Conservation (phyloP, 2,329 filamentous ascomycete species). For the Volutella citrinella region DNA sequence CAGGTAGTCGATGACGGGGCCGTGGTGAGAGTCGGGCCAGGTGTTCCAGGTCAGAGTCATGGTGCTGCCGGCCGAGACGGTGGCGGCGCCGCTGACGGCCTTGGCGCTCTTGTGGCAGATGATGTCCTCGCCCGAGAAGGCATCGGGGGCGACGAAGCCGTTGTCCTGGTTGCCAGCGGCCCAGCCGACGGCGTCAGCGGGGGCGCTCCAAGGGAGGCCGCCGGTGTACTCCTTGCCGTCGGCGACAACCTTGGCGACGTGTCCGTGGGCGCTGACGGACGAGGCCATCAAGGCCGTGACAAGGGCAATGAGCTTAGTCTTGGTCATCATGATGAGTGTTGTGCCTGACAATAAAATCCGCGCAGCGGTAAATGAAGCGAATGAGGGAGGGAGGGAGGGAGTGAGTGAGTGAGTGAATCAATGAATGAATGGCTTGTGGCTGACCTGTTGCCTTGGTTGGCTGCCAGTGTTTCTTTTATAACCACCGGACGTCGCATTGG, state of each 20-base stretch:
- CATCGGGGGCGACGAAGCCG: conserved; percentile 45
- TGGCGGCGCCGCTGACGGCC: conserved; percentile 36
- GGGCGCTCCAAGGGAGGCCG: conserved; percentile 25
- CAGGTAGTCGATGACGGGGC: conserved; percentile 59
- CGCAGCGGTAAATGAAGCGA: too few species aligned
- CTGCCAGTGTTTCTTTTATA: too few species aligned
- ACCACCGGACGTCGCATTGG: too few species aligned
- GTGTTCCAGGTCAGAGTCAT: conserved; percentile 60
- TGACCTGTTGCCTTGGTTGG: too few species aligned
- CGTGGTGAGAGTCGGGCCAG: conserved; percentile 64
- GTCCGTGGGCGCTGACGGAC: conserved; percentile 28
- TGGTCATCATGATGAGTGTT: too few species aligned
- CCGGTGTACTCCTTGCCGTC: conserved; percentile 29
- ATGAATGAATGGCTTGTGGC: too few species aligned
- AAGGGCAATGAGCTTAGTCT: too few species aligned
- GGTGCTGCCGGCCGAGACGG: conserved; percentile 56
- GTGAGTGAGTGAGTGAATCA: too few species aligned
- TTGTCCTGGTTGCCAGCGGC: conserved; percentile 34
- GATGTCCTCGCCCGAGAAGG: conserved; percentile 39
- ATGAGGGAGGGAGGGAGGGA: too few species aligned
- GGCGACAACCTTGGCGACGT: conserved; percentile 23
- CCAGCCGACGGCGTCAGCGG: conserved; percentile 33
- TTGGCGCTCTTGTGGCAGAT: conserved; percentile 44
- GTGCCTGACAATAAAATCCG: too few species aligned
- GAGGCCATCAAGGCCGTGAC: conserved; percentile 22